Evolutionary conservation across 345 rosid genomes (phyloP).

Genomic region (Capsella bursapastoris): DNA sequence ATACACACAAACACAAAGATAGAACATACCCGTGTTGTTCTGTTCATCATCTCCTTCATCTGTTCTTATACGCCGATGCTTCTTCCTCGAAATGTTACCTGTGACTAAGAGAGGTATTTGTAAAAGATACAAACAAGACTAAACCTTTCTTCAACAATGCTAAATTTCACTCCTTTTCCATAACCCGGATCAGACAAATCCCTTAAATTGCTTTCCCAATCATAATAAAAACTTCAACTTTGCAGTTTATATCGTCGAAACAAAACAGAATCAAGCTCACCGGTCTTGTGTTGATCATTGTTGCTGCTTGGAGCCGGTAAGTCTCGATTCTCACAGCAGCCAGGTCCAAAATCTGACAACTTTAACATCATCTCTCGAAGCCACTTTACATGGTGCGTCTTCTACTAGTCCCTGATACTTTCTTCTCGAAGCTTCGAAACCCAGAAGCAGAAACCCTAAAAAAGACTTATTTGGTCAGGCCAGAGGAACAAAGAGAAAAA

Average conservation of each 20-base stretch:
- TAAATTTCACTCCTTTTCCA: neutral
- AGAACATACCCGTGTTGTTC: neutral
- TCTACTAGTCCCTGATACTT: neutral
- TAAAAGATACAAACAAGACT: neutral
- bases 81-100: neutral
- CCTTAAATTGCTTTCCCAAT: neutral
- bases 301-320: neutral
- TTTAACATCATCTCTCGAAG: neutral
- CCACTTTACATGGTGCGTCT: neutral
- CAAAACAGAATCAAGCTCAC: neutral
- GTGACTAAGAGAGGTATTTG: neutral
- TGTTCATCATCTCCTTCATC: neutral
- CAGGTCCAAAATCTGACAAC: neutral
- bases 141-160: neutral
- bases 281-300: neutral
- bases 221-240: neutral
- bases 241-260: neutral
- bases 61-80: neutral
- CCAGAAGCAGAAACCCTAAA: neutral
- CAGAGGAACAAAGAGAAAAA: too few relatives aligned
- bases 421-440: slow-evolving; percentile 4
- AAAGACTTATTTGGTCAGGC: too few relatives aligned
- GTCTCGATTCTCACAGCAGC: neutral
- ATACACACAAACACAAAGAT: neutral
- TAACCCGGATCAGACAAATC: neutral